Conservation (phyloP, 306 rosid genomes). For the Acacia acuminata region DNA sequence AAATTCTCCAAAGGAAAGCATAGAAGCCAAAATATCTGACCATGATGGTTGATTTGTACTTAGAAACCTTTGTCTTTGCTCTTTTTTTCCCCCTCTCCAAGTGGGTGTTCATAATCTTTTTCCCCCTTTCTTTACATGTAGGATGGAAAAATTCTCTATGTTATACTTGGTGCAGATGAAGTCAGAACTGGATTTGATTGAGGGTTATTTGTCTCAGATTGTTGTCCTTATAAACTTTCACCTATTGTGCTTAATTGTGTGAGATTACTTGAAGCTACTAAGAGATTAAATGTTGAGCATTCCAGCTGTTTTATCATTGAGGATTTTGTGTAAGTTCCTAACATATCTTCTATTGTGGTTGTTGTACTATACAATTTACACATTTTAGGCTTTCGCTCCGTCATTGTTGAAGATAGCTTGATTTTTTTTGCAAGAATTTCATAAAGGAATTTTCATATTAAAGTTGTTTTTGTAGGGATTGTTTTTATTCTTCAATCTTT, state of each 20-base stretch:
- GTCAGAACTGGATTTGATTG: conserved; percentile 37
- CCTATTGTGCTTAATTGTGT: conserved; percentile 28
- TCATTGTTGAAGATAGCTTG: too few relatives aligned
- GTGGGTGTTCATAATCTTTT: not conserved
- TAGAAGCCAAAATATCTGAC: conserved; percentile 81
- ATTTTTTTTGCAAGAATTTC: too few relatives aligned
- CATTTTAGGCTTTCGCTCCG: too few relatives aligned
- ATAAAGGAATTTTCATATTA: too few relatives aligned
- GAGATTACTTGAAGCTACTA: conserved; percentile 87
- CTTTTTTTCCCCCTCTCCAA: not conserved
- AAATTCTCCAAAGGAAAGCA: conserved; percentile 66
- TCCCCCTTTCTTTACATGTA: conserved; percentile 32
- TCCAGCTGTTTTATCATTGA: too few relatives aligned
- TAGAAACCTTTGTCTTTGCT: conserved; percentile 29
- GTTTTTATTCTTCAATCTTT: too few relatives aligned
- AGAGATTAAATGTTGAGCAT: too few relatives aligned
- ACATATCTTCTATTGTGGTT: too few relatives aligned
- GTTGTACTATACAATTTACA: too few relatives aligned
- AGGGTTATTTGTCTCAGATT: conserved; percentile 14
- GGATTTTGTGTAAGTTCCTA: too few relatives aligned
- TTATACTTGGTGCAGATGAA: conserved; percentile 86
- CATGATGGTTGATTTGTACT: conserved; percentile 60
- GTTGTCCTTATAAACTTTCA: conserved; percentile 24
- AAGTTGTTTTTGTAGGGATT: too few relatives aligned
- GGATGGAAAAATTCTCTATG: conserved; percentile 88